Percentiles rank a stretch among this genome's conserved stretches.
phyloP scores from a whole-genome alignment of 2,329 filamentous ascomycete genomes.

The Atkinsonella texensis region DNA sequence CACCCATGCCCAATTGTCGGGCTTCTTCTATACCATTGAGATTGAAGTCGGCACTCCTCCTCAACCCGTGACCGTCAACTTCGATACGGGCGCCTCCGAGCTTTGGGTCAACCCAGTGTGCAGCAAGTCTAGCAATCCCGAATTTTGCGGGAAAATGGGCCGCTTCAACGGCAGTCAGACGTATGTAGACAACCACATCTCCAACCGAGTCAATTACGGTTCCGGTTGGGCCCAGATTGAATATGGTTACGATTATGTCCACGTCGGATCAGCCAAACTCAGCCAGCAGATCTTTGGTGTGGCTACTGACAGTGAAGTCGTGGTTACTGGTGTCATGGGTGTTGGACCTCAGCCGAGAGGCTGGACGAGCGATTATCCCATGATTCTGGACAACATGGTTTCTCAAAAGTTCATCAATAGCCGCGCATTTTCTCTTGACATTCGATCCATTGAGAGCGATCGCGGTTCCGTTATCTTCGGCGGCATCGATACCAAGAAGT shows the following conservation, averaged over 20 bases:
- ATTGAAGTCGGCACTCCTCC: slow-evolving; percentile 25
- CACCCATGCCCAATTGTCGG: slow-evolving; percentile 15
- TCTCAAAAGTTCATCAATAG: slow-evolving; percentile 25
- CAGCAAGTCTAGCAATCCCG: slow-evolving; percentile 16
- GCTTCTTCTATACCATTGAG: slow-evolving; percentile 27
- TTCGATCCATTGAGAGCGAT: slow-evolving; percentile 19
- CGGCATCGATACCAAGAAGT: slow-evolving; percentile 45
- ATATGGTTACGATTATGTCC: slow-evolving; percentile 22
- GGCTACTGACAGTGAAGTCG: slow-evolving; percentile 19
- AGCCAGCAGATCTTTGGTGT: slow-evolving; percentile 25
- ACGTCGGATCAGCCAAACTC: slow-evolving; percentile 19
- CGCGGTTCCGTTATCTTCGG: slow-evolving; percentile 35
- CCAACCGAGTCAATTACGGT: slow-evolving; percentile 18
- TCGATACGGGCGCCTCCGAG: slow-evolving; percentile 30
- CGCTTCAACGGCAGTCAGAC: slow-evolving; percentile 20
- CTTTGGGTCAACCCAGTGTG: slow-evolving; percentile 32
- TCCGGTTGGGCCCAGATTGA: slow-evolving; percentile 20
- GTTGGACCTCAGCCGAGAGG: slow-evolving; percentile 20
- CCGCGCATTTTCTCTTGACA: slow-evolving; percentile 23
- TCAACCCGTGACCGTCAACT: slow-evolving; percentile 25
- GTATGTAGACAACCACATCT: slow-evolving; percentile 15
- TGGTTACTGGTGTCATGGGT: slow-evolving; percentile 22
- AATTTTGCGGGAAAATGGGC: slow-evolving; percentile 17
- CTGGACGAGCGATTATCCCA: slow-evolving; percentile 23
- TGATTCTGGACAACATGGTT: slow-evolving; percentile 22